A percentile compares a stretch with the other conserved stretches of the same genome.
Evolutionary conservation across 2,329 filamentous ascomycete genomes (phyloP).

Genomic region (Neobulgaria alba): DNA sequence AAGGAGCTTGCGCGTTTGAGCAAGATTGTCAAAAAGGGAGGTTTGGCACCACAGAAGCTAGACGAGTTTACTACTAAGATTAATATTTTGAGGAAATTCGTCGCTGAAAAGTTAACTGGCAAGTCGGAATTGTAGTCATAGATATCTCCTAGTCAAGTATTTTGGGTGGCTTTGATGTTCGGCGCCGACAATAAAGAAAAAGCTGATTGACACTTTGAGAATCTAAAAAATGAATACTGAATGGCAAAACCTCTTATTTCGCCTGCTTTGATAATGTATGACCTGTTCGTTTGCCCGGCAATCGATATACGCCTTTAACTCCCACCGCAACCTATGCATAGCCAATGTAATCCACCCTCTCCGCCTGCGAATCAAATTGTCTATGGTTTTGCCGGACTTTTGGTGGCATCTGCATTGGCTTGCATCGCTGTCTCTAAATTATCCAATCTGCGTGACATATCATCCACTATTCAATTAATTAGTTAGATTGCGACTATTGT

Average conservation of each 20-base stretch:
- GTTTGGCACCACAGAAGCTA: slow-evolving; percentile 73
- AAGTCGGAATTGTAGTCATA: slow-evolving; percentile 45
- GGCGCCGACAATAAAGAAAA: slow-evolving; percentile 8
- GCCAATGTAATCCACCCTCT: too few species aligned
- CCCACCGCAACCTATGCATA: too few species aligned
- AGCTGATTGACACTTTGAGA: slow-evolving; percentile 3
- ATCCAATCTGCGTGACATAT: slow-evolving; percentile 82
- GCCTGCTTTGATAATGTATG: too few species aligned
- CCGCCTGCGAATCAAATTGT: too few species aligned
- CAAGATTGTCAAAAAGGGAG: slow-evolving; percentile 76
- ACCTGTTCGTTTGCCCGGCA: too few species aligned
- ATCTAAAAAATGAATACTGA: too few species aligned
- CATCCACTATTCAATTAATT: slow-evolving; percentile 61
- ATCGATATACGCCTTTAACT: too few species aligned
- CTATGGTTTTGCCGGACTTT: slow-evolving; percentile 21
- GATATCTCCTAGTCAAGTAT: too few species aligned
- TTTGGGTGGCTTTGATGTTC: slow-evolving; percentile 3
- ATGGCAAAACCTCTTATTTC: too few species aligned
- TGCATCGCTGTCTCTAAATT: slow-evolving; percentile 47
- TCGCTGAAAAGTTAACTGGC: slow-evolving; percentile 46
- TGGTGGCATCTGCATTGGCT: slow-evolving; percentile 19
- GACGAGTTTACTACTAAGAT: slow-evolving; percentile 81
- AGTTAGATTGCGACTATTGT: too few species aligned
- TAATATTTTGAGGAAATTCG: slow-evolving; percentile 80
- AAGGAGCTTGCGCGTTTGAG: slow-evolving; percentile 82